phyloP scores from a whole-genome alignment of 176 grass and related monocot species.

The Rhynchospora breviuscula region DNA sequence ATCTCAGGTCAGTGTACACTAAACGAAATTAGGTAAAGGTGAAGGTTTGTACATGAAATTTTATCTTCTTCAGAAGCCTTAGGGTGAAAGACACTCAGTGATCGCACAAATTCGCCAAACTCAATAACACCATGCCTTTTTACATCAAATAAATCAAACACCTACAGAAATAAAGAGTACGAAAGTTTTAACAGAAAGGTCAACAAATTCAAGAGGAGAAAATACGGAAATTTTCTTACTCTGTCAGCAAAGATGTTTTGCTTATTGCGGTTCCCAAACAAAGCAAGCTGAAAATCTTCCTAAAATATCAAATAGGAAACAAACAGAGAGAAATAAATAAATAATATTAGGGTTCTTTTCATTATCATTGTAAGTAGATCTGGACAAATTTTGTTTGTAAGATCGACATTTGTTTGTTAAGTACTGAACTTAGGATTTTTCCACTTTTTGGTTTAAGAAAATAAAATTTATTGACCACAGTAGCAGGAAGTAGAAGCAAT shows the following conservation, averaged over 20 bases:
- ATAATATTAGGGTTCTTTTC: not conserved
- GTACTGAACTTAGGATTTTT: conserved; percentile 20
- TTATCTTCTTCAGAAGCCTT: conserved; percentile 40
- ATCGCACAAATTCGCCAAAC: conserved; percentile 60
- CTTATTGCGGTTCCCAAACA: conserved; percentile 50
- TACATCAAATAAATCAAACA: conserved; percentile 74
- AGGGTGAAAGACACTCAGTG: conserved; percentile 60
- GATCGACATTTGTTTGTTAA: not conserved
- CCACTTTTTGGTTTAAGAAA: conserved; percentile 35
- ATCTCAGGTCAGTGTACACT: not conserved
- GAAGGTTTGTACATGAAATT: conserved; percentile 31
- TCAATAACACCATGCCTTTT: conserved; percentile 58
- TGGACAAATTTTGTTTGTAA: not conserved
- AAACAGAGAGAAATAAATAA: not conserved
- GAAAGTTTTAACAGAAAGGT: not conserved
- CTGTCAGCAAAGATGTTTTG: conserved; percentile 63
- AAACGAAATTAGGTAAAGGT: not conserved
- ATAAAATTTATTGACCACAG: conserved; percentile 31
- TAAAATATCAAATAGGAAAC: not conserved
- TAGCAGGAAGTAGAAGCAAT: not conserved
- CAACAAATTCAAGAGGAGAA: not conserved
- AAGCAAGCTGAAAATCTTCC: conserved; percentile 63
- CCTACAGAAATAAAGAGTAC: conserved; percentile 23
- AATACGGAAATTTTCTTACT: conserved; percentile 29
- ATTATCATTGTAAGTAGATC: not conserved